A percentile compares a stretch with the other conserved stretches of the same genome.
Conservation (phyloP, 257 asterid species). For the Nyctanthes arbortristis region DNA sequence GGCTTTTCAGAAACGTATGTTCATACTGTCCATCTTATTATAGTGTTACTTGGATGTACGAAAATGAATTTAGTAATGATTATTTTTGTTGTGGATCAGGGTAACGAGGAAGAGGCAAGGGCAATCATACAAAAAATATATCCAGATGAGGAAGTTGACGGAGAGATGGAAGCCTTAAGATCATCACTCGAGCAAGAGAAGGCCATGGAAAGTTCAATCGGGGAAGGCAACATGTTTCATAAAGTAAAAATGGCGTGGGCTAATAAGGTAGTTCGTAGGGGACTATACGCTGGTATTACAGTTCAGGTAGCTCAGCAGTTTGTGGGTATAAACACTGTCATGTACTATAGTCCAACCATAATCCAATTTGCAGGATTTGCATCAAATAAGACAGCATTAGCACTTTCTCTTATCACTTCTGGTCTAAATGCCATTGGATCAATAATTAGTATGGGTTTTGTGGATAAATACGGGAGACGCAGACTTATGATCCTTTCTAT, state of each 20-base stretch:
- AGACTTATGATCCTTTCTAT: slow-evolving; percentile 60
- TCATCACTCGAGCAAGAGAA: slow-evolving; percentile 37
- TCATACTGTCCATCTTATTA: background rate
- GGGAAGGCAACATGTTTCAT: slow-evolving; percentile 28
- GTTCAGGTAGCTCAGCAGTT: slow-evolving; percentile 72
- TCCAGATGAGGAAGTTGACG: slow-evolving; percentile 42
- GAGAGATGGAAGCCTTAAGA: slow-evolving; percentile 31
- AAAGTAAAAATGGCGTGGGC: slow-evolving; percentile 43
- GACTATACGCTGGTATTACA: slow-evolving; percentile 49
- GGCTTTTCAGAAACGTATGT: slow-evolving; percentile 48
- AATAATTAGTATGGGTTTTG: slow-evolving; percentile 58
- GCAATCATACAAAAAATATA: slow-evolving; percentile 40
- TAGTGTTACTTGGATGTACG: too few species aligned
- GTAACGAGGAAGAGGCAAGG: slow-evolving; percentile 37
- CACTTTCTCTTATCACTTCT: slow-evolving; percentile 60
- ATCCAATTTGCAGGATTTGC: slow-evolving; percentile 72
- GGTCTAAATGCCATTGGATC: slow-evolving; percentile 63
- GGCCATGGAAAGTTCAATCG: slow-evolving; percentile 15
- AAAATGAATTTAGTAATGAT: background rate
- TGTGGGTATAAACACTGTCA: slow-evolving; percentile 67
- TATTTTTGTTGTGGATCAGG: slow-evolving; percentile 21
- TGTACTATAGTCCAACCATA: slow-evolving; percentile 67
- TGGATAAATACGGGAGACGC: slow-evolving; percentile 62
- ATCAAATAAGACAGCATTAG: slow-evolving; percentile 55
- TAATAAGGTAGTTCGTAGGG: slow-evolving; percentile 48